These are phyloP conservation scores for Curvularia verruculosa DNA, from an alignment of 2,329 filamentous ascomycete genomes.

Conservation along the genomic window DNA sequence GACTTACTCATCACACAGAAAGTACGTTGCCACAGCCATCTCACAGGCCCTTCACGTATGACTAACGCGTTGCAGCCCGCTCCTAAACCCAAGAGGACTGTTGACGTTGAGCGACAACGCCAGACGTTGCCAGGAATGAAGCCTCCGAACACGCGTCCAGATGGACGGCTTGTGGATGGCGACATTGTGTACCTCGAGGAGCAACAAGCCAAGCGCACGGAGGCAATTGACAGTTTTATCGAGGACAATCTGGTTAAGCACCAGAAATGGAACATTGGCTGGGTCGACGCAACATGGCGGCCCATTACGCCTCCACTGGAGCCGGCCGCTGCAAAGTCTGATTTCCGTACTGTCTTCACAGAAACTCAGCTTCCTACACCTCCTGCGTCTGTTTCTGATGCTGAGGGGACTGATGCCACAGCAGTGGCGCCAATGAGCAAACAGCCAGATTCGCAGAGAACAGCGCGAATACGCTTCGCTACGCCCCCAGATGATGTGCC, in stretches of 20 bases:
- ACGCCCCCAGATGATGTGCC: constrained; percentile 49
- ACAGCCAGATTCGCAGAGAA: constrained; percentile 32
- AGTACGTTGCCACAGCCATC: constrained; percentile 59
- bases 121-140: constrained; percentile 68
- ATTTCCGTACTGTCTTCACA: constrained; percentile 50
- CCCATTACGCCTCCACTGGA: constrained; percentile 81
- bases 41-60: constrained; percentile 24
- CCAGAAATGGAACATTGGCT: constrained; percentile 87
- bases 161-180: constrained; percentile 73
- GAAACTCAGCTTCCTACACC: constrained; percentile 54
- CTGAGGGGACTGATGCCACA: constrained; percentile 49
- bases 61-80: constrained; percentile 40
- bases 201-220: constrained; percentile 79
- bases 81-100: constrained; percentile 62
- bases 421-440: constrained; percentile 46
- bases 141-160: constrained; percentile 61
- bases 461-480: constrained; percentile 45
- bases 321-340: constrained; percentile 41
- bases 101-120: constrained; percentile 63
- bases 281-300: constrained; percentile 84
- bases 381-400: constrained; percentile 54
- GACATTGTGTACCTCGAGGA: constrained; percentile 81
- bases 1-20: constrained; percentile 86
- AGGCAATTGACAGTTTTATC: constrained; percentile 79
- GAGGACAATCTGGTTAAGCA: constrained; percentile 88